Percentiles rank a stretch among this genome's conserved stretches.
Conservation (phyloP, 768 basidiomycete genomes). For the Trametes punicea region DNA sequence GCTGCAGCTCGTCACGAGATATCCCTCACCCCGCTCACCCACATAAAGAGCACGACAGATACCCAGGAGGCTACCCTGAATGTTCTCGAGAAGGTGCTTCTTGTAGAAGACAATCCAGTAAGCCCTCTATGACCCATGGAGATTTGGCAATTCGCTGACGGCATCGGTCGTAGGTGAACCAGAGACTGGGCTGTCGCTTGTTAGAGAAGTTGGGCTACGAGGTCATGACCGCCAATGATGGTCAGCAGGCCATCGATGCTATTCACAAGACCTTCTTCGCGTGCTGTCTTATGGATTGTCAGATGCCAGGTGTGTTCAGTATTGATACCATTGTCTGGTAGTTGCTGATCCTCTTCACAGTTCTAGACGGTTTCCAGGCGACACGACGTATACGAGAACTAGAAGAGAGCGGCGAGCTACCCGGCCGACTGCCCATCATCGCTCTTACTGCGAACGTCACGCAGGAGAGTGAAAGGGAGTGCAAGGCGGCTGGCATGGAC, state of each 20-base stretch:
- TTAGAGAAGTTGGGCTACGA: slow-evolving; percentile 29
- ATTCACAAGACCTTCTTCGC: slow-evolving; percentile 16
- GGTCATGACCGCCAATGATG: slow-evolving; percentile 26
- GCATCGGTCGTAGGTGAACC: slow-evolving; percentile 21
- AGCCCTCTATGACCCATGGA: background rate
- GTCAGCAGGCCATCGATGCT: slow-evolving; percentile 25
- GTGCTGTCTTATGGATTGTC: slow-evolving; percentile 30
- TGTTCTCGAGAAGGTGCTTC: slow-evolving; percentile 16
- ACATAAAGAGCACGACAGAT: background rate
- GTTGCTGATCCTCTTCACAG: slow-evolving; percentile 1
- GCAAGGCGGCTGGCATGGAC: slow-evolving; percentile 29
- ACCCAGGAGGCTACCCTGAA: background rate
- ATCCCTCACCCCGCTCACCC: background rate
- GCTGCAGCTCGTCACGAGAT: background rate
- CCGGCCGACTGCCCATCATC: slow-evolving; percentile 26
- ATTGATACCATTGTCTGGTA: background rate
- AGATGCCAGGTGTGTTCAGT: slow-evolving; percentile 22
- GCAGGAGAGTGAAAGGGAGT: slow-evolving; percentile 27
- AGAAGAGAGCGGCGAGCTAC: slow-evolving; percentile 22
- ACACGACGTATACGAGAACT: slow-evolving; percentile 25
- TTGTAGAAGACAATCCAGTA: slow-evolving; percentile 30
- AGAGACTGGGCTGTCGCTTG: slow-evolving; percentile 26
- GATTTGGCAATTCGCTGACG: background rate
- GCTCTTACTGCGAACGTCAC: slow-evolving; percentile 31
- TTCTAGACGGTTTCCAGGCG: slow-evolving; percentile 29